These are phyloP conservation scores for Neoarthrinium moseri DNA, from an alignment of 2,329 filamentous ascomycete genomes.

Conservation along the genomic window DNA sequence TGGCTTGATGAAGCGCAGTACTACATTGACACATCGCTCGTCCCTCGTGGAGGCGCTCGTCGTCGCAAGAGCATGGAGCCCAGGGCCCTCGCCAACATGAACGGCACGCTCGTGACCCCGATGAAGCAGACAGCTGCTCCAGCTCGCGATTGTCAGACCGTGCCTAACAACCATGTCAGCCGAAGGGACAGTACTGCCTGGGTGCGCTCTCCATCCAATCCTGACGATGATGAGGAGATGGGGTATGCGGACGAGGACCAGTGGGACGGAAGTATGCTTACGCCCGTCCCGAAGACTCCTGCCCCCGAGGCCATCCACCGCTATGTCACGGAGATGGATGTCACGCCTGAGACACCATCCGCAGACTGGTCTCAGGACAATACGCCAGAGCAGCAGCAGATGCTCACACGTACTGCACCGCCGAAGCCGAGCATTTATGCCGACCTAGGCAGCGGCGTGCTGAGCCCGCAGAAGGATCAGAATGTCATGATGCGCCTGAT, in stretches of 20 bases:
- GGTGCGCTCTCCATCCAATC: slow-evolving; percentile 53
- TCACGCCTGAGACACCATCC: slow-evolving; percentile 45
- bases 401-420: slow-evolving; percentile 54
- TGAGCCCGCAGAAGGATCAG: slow-evolving; percentile 53
- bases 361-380: slow-evolving; percentile 30
- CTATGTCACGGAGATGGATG: slow-evolving; percentile 42
- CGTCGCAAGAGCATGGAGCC: slow-evolving; percentile 83
- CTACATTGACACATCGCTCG: slow-evolving; percentile 62
- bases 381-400: slow-evolving; percentile 31
- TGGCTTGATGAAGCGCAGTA: slow-evolving; percentile 76
- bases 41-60: slow-evolving; percentile 69
- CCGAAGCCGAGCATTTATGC: slow-evolving; percentile 40
- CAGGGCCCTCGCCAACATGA: slow-evolving; percentile 65
- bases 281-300: slow-evolving; percentile 58
- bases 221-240: slow-evolving; percentile 27
- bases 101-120: slow-evolving; percentile 58
- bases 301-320: slow-evolving; percentile 53
- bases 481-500: slow-evolving; percentile 62
- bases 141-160: slow-evolving; percentile 34
- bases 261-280: slow-evolving; percentile 44
- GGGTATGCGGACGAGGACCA: slow-evolving; percentile 30
- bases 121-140: slow-evolving; percentile 27
- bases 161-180: slow-evolving; percentile 47
- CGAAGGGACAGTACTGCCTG: slow-evolving; percentile 55
- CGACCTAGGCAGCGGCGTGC: slow-evolving; percentile 42